phyloP scores from a whole-genome alignment of 176 grass and related monocot species.

The Zoysia japonica region DNA sequence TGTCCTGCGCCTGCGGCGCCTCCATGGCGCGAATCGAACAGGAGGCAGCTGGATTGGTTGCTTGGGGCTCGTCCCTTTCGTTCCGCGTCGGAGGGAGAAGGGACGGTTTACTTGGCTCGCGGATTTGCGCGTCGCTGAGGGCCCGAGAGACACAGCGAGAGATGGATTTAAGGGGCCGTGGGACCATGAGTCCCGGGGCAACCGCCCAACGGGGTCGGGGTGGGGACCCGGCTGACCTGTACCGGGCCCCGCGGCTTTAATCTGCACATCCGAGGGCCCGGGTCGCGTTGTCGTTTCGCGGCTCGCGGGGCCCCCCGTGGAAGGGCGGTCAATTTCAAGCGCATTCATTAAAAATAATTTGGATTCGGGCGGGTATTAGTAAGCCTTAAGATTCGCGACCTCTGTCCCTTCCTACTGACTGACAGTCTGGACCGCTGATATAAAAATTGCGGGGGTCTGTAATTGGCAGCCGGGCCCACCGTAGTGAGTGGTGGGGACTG shows the following conservation, averaged over 20 bases:
- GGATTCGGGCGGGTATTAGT: constrained; percentile 21
- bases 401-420: not conserved
- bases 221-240: constrained; percentile 63
- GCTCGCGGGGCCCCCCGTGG: not conserved
- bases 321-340: constrained; percentile 23
- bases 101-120: constrained; percentile 43
- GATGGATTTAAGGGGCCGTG: constrained; percentile 41
- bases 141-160: not conserved
- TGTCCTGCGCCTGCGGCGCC: constrained; percentile 48
- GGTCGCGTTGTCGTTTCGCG: constrained; percentile 50
- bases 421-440: constrained; percentile 3
- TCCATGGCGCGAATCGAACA: constrained; percentile 52
- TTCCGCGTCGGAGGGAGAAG: constrained; percentile 40
- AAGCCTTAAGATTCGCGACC: constrained; percentile 30
- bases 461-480: constrained; percentile 16
- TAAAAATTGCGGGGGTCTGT: not conserved
- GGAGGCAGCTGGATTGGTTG: not conserved
- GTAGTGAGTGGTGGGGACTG: constrained; percentile 14
- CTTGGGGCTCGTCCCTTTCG: constrained; percentile 18
- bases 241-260: constrained; percentile 48
- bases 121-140: not conserved
- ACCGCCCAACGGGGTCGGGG: constrained; percentile 51
- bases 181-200: constrained; percentile 56
- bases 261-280: constrained; percentile 56
- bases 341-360: constrained; percentile 24